A percentile compares a stretch with the other conserved stretches of the same genome.
These are phyloP conservation scores for Pleurotus salmoneostramineus DNA, from an alignment of 768 basidiomycete species.

Conservation along the genomic window DNA sequence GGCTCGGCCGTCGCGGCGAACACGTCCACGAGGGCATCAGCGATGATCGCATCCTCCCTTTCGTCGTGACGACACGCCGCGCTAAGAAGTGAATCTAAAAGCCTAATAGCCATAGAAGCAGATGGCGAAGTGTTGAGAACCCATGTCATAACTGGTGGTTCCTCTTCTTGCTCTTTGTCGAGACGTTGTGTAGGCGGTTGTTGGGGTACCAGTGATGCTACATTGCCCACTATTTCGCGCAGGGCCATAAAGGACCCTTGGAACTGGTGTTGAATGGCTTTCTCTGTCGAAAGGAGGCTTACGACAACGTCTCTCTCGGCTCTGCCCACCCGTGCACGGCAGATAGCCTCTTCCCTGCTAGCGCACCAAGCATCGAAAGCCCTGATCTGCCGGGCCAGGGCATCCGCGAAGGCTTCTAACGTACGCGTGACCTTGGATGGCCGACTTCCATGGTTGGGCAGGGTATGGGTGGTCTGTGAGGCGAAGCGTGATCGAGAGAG, in stretches of 20 bases:
- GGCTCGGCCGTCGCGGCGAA: conserved; percentile 66
- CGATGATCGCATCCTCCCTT: conserved; percentile 51
- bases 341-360: conserved; percentile 60
- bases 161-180: neutral
- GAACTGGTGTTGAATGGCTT: conserved; percentile 52
- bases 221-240: conserved; percentile 40
- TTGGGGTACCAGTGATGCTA: conserved; percentile 21
- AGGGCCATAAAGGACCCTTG: conserved; percentile 55
- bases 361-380: conserved; percentile 71
- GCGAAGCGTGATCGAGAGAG: conserved; percentile 28
- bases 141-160: neutral
- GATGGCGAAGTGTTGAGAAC: conserved; percentile 26
- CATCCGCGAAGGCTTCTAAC: conserved; percentile 81
- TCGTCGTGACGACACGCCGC: conserved; percentile 55
- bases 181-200: conserved; percentile 17
- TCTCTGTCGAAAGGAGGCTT: conserved; percentile 66
- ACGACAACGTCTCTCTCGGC: conserved; percentile 42
- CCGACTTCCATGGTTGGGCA: conserved; percentile 12
- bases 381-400: conserved; percentile 56
- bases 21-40: conserved; percentile 54
- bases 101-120: conserved; percentile 47
- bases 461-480: conserved; percentile 10
- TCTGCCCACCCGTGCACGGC: conserved; percentile 48
- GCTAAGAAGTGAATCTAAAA: conserved; percentile 63
- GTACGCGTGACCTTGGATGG: conserved; percentile 42